A percentile compares a stretch with the other conserved stretches of the same genome.
These are phyloP conservation scores for Talaromyces proteolyticus DNA, from an alignment of 495 filamentous ascomycete genomes.

Conservation along the genomic window DNA sequence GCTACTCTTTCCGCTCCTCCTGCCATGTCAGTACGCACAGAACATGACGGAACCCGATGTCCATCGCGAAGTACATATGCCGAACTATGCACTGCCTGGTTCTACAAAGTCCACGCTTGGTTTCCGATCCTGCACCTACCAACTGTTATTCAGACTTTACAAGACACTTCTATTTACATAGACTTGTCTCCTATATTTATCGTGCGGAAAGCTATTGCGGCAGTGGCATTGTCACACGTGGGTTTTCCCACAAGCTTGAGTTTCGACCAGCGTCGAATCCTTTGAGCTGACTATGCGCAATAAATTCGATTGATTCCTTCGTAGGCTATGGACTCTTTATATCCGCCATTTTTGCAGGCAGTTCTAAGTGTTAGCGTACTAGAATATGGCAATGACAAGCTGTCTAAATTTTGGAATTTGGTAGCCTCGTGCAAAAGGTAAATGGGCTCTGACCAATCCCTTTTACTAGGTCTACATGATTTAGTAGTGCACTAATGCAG, in stretches of 20 bases:
- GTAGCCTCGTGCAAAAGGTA: constrained; percentile 23
- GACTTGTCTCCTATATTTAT: constrained; percentile 10
- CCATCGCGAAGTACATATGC: background rate
- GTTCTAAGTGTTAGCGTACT: constrained; percentile 21
- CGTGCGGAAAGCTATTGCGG: constrained; percentile 20
- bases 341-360: constrained; percentile 19
- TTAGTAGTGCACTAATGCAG: constrained; percentile 12
- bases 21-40: background rate
- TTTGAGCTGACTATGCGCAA: constrained; percentile 11
- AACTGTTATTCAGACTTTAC: constrained; percentile 14
- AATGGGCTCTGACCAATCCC: constrained; percentile 9
- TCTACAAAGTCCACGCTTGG: constrained; percentile 25
- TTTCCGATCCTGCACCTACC: constrained; percentile 27
- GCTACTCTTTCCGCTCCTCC: constrained; percentile 11
- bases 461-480: constrained; percentile 16
- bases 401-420: constrained; percentile 22
- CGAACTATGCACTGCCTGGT: constrained; percentile 22
- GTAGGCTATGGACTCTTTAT: constrained; percentile 13
- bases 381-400: constrained; percentile 19
- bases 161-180: constrained; percentile 7
- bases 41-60: background rate
- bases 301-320: constrained; percentile 14
- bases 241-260: constrained; percentile 4
- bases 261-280: constrained; percentile 8
- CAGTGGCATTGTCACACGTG: constrained; percentile 20